Evolutionary conservation across 2,329 filamentous ascomycete species (phyloP).

Genomic region (Aspergillus terreus): DNA sequence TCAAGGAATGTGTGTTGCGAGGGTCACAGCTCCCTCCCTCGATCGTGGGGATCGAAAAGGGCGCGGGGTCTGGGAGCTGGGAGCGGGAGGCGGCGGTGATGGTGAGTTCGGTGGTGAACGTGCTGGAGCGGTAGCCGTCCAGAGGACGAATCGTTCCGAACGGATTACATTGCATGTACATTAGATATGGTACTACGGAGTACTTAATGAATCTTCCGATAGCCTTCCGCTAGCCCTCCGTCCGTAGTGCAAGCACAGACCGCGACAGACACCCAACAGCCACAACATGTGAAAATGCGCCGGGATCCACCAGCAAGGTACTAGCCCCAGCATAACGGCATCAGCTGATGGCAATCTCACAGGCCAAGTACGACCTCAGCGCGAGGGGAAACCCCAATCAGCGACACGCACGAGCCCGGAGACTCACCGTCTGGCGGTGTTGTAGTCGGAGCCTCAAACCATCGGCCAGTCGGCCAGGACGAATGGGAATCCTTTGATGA

Average conservation of each 20-base stretch:
- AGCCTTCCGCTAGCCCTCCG: too few species aligned
- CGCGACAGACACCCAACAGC: neutral
- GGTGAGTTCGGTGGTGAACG: conserved; percentile 76
- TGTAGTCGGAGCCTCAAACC: neutral
- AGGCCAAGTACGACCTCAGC: neutral
- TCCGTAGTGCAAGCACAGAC: neutral
- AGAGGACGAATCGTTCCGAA: too few species aligned
- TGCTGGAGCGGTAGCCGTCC: conserved; percentile 29
- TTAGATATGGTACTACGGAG: too few species aligned
- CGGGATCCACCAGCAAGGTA: neutral
- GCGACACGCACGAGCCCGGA: too few species aligned
- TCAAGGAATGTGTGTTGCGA: conserved; percentile 76
- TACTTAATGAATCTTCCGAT: neutral
- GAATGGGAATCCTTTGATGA: neutral
- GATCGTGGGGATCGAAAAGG: conserved; percentile 45
- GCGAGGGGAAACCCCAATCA: neutral
- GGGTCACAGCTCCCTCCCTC: conserved; percentile 67
- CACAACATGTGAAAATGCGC: neutral
- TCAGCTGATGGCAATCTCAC: neutral
- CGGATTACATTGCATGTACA: too few species aligned
- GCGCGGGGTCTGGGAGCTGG: conserved; percentile 58
- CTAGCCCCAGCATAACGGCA: neutral
- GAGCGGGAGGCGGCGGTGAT: conserved; percentile 93
- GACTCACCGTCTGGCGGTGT: neutral
- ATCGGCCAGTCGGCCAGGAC: neutral